Percentiles rank a stretch among this genome's conserved stretches.
Conservation (phyloP, 208 protist genomes). For the Kentomonas sorsogonicus region DNA sequence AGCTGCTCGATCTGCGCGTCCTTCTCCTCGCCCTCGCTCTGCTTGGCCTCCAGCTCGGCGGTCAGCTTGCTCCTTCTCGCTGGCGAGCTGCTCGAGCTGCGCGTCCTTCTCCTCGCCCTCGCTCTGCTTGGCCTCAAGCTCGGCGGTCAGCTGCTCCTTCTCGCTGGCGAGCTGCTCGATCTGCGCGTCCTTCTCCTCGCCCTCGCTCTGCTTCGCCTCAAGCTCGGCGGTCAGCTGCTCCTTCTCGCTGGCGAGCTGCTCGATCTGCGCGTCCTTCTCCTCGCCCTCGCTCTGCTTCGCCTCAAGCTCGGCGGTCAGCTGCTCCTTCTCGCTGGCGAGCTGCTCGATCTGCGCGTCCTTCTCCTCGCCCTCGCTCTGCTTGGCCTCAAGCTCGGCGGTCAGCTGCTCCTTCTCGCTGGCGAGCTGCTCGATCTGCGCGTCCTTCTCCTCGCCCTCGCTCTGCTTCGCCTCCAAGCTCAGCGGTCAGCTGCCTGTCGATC, state of each 20-base stretch:
- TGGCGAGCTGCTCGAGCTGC: neutral
- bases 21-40: neutral
- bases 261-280: neutral
- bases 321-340: neutral
- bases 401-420: neutral
- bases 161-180: neutral
- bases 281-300: neutral
- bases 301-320: neutral
- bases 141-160: neutral
- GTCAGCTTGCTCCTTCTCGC: neutral
- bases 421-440: neutral
- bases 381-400: neutral
- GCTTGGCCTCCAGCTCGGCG: constrained; percentile 5
- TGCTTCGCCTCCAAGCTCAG: neutral
- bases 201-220: neutral
- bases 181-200: neutral
- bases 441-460: neutral
- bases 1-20: constrained; percentile 5
- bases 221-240: neutral
- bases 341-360: neutral
- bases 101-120: neutral
- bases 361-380: neutral
- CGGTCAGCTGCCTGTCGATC: neutral
- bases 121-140: neutral
- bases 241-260: neutral